These are phyloP conservation scores for Lipomyces mesembrius DNA, from an alignment of 805 yeast genomes.

Conservation along the genomic window DNA sequence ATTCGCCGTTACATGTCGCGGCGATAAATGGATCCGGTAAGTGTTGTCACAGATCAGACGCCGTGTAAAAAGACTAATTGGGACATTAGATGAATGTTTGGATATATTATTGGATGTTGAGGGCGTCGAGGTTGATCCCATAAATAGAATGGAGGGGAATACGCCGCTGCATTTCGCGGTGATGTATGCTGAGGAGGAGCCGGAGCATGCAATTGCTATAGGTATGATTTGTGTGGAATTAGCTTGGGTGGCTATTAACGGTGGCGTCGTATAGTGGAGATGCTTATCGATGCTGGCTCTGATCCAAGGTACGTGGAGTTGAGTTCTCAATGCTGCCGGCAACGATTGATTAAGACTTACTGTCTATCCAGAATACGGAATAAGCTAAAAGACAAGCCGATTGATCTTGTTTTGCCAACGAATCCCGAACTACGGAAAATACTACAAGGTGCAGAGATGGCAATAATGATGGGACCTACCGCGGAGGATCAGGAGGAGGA, in stretches of 20 bases:
- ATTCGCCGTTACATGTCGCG: constrained; percentile 80
- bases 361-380: constrained; percentile 51
- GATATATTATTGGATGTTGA: constrained; percentile 83
- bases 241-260: neutral
- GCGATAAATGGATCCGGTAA: constrained; percentile 72
- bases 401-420: constrained; percentile 63
- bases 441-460: constrained; percentile 84
- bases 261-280: constrained; percentile 53
- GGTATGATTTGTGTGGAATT: constrained; percentile 38
- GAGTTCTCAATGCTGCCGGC: neutral
- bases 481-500: constrained; percentile 30
- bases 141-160: constrained; percentile 70
- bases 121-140: constrained; percentile 88
- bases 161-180: constrained; percentile 91
- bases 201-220: constrained; percentile 80
- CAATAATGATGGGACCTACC: constrained; percentile 46
- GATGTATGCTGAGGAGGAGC: constrained; percentile 73
- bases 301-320: constrained; percentile 57
- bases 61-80: neutral
- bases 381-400: constrained; percentile 70
- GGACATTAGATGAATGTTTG: constrained; percentile 63
- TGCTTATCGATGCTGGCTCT: constrained; percentile 87
- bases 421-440: constrained; percentile 63
- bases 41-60: constrained; percentile 12
- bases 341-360: neutral